These are phyloP conservation scores for Emmonsiellopsis sp. DNA, from an alignment of 2,329 filamentous ascomycete species.

Conservation along the genomic window DNA sequence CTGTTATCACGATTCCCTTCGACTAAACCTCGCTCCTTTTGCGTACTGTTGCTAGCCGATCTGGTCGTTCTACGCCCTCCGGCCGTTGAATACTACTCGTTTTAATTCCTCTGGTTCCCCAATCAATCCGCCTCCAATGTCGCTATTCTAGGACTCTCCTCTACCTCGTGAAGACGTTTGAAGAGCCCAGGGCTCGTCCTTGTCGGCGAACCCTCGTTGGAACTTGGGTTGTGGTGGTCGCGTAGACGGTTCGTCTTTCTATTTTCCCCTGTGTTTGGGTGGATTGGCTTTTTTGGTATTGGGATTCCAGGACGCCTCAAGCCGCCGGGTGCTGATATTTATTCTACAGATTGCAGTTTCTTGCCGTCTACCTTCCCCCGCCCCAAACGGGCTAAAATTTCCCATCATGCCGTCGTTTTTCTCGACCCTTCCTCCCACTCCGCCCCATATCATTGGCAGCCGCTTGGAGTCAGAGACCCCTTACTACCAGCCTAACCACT, in stretches of 20 bases:
- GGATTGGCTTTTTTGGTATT: conserved; percentile 3
- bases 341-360: conserved; percentile 11
- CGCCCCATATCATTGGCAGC: conserved; percentile 30
- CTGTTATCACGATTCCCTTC: neutral
- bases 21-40: neutral
- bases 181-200: conserved; percentile 25
- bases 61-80: neutral
- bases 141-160: conserved; percentile 29
- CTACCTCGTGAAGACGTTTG: conserved; percentile 17
- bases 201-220: conserved; percentile 30
- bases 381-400: conserved; percentile 21
- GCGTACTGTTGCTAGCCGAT: neutral
- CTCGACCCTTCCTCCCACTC: conserved; percentile 32
- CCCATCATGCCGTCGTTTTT: conserved; percentile 36
- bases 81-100: neutral
- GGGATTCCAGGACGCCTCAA: conserved; percentile 2
- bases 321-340: conserved; percentile 16
- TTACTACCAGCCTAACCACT: conserved; percentile 30
- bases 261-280: neutral
- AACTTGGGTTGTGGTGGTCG: conserved; percentile 29
- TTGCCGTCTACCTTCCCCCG: conserved; percentile 29
- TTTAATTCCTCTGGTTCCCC: conserved; percentile 9
- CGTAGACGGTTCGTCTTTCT: conserved; percentile 32
- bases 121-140: conserved; percentile 27
- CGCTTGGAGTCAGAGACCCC: conserved; percentile 30